Conservation (phyloP, 441 rosid species). For the Populus trichocarpa region DNA sequence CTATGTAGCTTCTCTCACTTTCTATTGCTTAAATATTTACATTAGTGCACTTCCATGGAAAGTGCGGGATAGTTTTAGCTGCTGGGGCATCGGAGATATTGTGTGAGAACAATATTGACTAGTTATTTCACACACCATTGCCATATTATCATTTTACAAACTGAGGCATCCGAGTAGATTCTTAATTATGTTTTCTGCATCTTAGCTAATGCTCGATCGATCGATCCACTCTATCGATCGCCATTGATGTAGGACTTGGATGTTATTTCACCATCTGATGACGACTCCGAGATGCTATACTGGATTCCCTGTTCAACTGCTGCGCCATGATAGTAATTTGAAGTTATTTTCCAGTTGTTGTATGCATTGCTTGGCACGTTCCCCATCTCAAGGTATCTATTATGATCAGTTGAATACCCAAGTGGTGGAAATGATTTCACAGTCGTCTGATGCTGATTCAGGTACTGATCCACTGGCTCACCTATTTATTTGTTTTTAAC, state of each 20-base stretch:
- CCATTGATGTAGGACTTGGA: slow-evolving; percentile 26
- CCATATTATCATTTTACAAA: not conserved
- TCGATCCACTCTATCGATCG: not conserved
- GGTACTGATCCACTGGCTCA: slow-evolving; percentile 32
- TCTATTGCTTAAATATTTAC: not conserved
- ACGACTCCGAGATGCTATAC: slow-evolving; percentile 36
- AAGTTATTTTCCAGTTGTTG: slow-evolving; percentile 24
- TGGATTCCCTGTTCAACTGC: slow-evolving; percentile 18
- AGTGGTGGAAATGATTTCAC: slow-evolving; percentile 20
- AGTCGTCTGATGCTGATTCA: slow-evolving; percentile 22
- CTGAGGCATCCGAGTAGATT: not conserved
- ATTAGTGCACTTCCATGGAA: not conserved
- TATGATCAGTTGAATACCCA: slow-evolving; percentile 13
- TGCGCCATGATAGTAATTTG: not conserved
- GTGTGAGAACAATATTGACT: too few relatives aligned
- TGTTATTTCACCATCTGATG: slow-evolving; percentile 37
- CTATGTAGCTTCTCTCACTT: not conserved
- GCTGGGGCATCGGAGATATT: not conserved
- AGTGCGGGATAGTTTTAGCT: not conserved
- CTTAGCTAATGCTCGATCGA: not conserved
- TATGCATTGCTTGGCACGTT: slow-evolving; percentile 9
- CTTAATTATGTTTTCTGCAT: not conserved
- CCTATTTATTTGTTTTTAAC: slow-evolving; percentile 19
- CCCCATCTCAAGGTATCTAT: slow-evolving; percentile 14
- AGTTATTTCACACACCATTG: not conserved